phyloP scores from a whole-genome alignment of 129 eudicot genomes.

The Flaveria brownii region DNA sequence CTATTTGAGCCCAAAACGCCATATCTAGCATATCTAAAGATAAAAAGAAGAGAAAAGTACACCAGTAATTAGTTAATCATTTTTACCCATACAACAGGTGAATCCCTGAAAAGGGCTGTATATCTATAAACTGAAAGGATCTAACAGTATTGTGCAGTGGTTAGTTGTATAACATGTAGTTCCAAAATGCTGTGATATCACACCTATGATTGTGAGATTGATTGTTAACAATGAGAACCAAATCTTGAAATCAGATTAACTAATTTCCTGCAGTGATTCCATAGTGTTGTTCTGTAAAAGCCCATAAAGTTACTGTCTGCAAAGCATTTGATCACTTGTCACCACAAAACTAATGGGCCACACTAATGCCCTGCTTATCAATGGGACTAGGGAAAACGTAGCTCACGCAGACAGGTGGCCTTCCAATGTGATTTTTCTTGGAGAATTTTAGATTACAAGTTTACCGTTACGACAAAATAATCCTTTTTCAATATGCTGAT shows the following conservation, averaged over 20 bases:
- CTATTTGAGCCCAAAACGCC: no score
- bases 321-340: no score
- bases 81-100: slow-evolving; percentile 1
- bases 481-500: neutral
- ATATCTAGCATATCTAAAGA: neutral
- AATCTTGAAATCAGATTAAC: slow-evolving; percentile 15
- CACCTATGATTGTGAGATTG: slow-evolving; percentile 21
- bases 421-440: neutral
- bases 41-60: neutral
- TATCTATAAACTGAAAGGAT: neutral
- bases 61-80: neutral
- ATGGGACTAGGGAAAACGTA: neutral
- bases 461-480: no score
- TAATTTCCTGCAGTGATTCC: neutral
- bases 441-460: neutral
- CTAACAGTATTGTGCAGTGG: neutral
- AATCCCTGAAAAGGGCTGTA: neutral
- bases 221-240: slow-evolving; percentile 21
- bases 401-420: no score
- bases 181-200: neutral
- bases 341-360: neutral
- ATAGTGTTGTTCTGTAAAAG: neutral
- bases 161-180: slow-evolving; percentile 6
- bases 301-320: neutral
- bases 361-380: neutral